Evolutionary conservation across 768 basidiomycete species (phyloP).

Genomic region (Lyophyllum semitale): DNA sequence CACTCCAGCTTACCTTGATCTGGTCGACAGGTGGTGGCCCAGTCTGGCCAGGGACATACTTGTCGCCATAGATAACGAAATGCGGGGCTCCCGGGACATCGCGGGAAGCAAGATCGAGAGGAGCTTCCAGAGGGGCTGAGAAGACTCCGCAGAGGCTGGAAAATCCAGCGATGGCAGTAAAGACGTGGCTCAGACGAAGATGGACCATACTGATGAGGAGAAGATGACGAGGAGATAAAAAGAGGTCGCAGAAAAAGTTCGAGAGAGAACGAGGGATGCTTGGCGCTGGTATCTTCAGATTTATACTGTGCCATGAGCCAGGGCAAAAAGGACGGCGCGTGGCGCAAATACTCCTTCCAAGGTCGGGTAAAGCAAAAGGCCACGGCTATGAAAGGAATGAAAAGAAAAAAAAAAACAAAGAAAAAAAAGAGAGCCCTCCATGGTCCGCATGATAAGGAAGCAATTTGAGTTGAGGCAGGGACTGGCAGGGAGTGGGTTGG

Average conservation of each 20-base stretch:
- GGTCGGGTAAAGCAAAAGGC: background rate
- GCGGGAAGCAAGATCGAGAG: constrained; percentile 13
- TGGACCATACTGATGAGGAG: background rate
- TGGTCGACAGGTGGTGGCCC: constrained; percentile 35
- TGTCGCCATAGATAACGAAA: constrained; percentile 41
- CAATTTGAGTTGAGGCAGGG: background rate
- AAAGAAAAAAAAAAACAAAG: background rate
- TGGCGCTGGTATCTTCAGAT: background rate
- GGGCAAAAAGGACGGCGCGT: background rate
- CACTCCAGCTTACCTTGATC: constrained; percentile 26
- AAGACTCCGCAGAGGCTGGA: background rate
- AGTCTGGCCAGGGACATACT: constrained; percentile 36
- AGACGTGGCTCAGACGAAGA: background rate
- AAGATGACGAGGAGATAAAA: no score
- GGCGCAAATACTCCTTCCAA: background rate
- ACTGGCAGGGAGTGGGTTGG: no score
- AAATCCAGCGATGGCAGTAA: background rate
- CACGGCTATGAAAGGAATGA: background rate
- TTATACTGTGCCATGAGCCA: background rate
- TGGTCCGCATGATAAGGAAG: background rate
- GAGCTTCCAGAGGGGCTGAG: constrained; percentile 10
- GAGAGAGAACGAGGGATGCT: background rate
- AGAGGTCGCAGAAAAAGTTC: background rate
- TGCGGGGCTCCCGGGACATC: constrained; percentile 32
- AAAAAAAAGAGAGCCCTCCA: background rate